Percentiles rank a stretch among this genome's conserved stretches.
Conservation (phyloP, 2,329 filamentous ascomycete genomes). For the Scopulariopsis brevicaulis region DNA sequence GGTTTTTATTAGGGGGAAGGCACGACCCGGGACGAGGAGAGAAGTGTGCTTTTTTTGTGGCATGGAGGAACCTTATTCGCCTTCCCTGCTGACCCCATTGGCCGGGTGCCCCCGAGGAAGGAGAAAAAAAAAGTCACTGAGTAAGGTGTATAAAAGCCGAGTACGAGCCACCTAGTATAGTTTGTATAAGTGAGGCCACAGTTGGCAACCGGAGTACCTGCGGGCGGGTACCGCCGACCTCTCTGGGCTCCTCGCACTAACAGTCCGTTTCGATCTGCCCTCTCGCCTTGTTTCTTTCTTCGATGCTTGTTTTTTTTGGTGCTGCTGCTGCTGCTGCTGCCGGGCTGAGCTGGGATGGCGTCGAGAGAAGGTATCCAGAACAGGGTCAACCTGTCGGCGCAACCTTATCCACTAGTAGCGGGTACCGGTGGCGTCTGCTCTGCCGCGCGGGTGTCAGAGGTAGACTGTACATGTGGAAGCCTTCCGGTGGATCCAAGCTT, state of each 20-base stretch:
- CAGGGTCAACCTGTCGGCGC: not conserved
- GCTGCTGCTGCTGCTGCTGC: too few relatives aligned
- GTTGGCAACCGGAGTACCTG: not conserved
- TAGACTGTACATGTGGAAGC: not conserved
- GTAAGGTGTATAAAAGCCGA: too few relatives aligned
- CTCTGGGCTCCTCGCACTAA: not conserved
- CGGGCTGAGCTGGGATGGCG: too few relatives aligned
- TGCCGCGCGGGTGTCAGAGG: not conserved
- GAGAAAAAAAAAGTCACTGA: not conserved
- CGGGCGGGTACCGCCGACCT: not conserved
- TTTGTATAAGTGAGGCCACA: not conserved
- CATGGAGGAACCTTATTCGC: too few relatives aligned
- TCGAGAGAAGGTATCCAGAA: not conserved
- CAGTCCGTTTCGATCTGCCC: not conserved
- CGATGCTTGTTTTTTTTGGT: too few relatives aligned
- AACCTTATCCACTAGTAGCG: not conserved
- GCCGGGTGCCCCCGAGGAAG: not conserved
- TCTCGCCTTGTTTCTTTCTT: not conserved
- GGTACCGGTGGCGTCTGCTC: not conserved
- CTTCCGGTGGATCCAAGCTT: too few relatives aligned
- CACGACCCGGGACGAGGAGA: not conserved
- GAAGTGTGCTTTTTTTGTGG: not conserved
- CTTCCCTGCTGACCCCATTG: not conserved
- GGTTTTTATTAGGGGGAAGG: not conserved
- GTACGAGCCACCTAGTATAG: too few relatives aligned